Conservation (phyloP, 805 yeast genomes). For the Nakazawaea laoshanensis region DNA sequence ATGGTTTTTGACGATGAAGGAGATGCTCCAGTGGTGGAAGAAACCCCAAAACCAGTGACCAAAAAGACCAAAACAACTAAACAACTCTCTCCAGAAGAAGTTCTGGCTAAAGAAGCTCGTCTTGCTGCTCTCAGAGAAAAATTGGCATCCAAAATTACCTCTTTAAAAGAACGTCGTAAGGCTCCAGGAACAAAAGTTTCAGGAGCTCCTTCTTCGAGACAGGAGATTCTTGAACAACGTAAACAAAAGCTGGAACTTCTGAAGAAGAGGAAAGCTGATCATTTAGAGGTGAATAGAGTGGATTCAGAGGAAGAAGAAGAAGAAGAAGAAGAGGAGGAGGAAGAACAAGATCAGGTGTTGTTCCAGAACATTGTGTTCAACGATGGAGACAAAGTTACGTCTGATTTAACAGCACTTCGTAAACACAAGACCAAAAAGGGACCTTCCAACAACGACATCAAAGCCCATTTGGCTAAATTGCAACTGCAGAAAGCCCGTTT, state of each 20-base stretch:
- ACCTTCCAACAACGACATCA: constrained; percentile 76
- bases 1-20: constrained; percentile 71
- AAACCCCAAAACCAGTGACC: constrained; percentile 9
- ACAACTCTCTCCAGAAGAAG: constrained; percentile 36
- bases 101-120: constrained; percentile 40
- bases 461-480: constrained; percentile 69
- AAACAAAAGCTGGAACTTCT: constrained; percentile 36
- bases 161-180: constrained; percentile 70
- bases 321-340: constrained; percentile 25
- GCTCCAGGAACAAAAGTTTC: constrained; percentile 80
- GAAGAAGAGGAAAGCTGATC: constrained; percentile 19
- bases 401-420: constrained; percentile 56
- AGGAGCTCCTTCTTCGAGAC: constrained; percentile 84
- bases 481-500: constrained; percentile 67
- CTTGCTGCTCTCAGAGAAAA: constrained; percentile 68
- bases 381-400: constrained; percentile 73
- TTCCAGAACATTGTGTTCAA: constrained; percentile 77
- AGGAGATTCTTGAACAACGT: constrained; percentile 62
- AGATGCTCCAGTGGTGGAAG: constrained; percentile 29
- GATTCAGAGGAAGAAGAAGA: constrained; percentile 31
- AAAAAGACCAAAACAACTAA: constrained; percentile 13
- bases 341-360: constrained; percentile 38
- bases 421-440: constrained; percentile 63
- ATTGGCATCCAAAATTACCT: constrained; percentile 63
- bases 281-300: constrained; percentile 23